phyloP scores from a whole-genome alignment of 106 monocot genomes.

The Platanthera zijinensis region DNA sequence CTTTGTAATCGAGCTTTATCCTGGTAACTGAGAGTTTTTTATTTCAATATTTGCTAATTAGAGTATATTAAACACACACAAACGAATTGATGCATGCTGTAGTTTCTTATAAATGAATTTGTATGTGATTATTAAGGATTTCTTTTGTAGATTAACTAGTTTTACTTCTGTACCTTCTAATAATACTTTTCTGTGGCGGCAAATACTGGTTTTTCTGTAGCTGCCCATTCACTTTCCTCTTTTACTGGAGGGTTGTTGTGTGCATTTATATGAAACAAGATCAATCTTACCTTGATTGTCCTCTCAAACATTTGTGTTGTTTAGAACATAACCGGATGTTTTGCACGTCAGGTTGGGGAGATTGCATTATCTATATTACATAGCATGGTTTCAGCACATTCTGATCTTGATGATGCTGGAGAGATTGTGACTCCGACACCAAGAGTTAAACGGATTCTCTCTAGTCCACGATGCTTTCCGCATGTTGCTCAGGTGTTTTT shows the following conservation, averaged over 20 bases:
- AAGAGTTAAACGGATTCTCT: constrained; percentile 88
- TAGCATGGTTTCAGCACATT: constrained; percentile 90
- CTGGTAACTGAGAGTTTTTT: background rate
- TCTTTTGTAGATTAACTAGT: too few relatives aligned
- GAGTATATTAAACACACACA: background rate
- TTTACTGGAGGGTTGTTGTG: background rate
- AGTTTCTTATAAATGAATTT: background rate
- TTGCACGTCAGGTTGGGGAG: constrained; percentile 66
- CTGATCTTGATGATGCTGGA: constrained; percentile 99
- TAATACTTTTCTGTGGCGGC: too few relatives aligned
- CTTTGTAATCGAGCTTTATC: constrained; percentile 2
- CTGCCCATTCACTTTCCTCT: background rate
- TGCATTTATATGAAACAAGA: background rate
- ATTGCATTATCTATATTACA: constrained; percentile 82
- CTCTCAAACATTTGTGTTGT: background rate
- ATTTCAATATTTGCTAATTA: constrained; percentile 1
- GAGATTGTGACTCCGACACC: constrained; percentile 99
- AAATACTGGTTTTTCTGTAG: background rate
- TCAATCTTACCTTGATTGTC: background rate
- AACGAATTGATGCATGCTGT: background rate
- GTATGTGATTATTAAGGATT: too few relatives aligned
- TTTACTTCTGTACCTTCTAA: too few relatives aligned
- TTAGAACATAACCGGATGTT: background rate
- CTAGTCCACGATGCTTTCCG: constrained; percentile 91
- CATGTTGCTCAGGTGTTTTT: constrained; percentile 87